Evolutionary conservation across 495 filamentous ascomycete species (phyloP).

Genomic region (Haplographium delicatum): DNA sequence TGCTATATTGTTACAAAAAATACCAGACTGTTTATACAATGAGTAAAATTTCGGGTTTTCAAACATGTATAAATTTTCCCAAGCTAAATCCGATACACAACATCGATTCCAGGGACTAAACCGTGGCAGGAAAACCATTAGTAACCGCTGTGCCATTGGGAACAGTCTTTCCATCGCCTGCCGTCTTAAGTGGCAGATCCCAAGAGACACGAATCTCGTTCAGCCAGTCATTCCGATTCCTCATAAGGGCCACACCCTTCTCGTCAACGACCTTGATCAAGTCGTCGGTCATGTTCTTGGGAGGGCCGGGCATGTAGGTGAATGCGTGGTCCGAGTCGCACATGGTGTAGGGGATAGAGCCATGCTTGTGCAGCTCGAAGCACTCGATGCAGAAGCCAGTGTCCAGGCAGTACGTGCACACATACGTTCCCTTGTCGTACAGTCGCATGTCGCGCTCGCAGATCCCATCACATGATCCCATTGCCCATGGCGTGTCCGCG

Average conservation of each 20-base stretch:
- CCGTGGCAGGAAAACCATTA: no score
- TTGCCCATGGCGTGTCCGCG: neutral
- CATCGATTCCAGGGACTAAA: no score
- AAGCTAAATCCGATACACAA: no score
- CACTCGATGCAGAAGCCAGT: neutral
- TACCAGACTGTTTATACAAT: no score
- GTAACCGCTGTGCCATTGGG: no score
- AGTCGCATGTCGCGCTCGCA: neutral
- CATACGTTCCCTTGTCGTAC: neutral
- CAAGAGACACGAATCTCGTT: neutral
- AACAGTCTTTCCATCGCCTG: no score
- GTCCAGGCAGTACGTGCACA: neutral
- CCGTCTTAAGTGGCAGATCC: neutral
- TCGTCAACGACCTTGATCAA: conserved; percentile 1
- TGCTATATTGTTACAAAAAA: no score
- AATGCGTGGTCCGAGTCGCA: conserved; percentile 1
- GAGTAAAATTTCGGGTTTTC: no score
- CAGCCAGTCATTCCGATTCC: conserved; percentile 1
- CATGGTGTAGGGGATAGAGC: neutral
- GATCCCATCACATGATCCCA: neutral
- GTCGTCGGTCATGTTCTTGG: neutral
- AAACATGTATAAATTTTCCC: no score
- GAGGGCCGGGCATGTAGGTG: neutral
- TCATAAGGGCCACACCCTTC: no score
- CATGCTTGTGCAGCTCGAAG: neutral